These are phyloP conservation scores for Piromyces finnis DNA, from an alignment of 192 early-diverging fungal genomes.

Conservation along the genomic window DNA sequence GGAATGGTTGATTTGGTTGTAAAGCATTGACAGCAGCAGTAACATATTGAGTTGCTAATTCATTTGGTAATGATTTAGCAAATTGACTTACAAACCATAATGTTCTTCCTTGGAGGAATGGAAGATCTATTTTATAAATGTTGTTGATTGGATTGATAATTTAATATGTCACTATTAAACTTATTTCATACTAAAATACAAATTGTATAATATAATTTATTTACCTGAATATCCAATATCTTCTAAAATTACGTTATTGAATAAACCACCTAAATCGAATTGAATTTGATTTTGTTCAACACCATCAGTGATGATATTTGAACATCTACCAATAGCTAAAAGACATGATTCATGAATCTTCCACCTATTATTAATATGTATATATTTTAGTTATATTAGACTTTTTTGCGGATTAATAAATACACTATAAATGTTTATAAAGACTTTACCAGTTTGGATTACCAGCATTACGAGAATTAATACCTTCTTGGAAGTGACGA, in stretches of 20 bases:
- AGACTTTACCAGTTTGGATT: constrained; percentile 26
- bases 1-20: constrained; percentile 22
- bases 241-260: constrained; percentile 64
- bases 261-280: constrained; percentile 57
- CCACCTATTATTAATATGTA: constrained; percentile 22
- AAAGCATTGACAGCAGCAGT: constrained; percentile 57
- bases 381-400: no score
- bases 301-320: constrained; percentile 38
- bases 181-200: background rate
- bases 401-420: no score
- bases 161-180: no score
- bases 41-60: constrained; percentile 52
- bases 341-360: constrained; percentile 69
- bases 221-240: constrained; percentile 36
- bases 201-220: background rate
- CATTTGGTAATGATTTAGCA: constrained; percentile 44
- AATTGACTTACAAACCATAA: constrained; percentile 75
- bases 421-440: no score
- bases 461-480: constrained; percentile 20
- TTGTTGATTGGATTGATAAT: background rate
- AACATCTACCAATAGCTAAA: constrained; percentile 49
- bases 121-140: constrained; percentile 25
- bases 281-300: constrained; percentile 16
- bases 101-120: constrained; percentile 78
- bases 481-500: constrained; percentile 26